Percentiles rank a stretch among this genome's conserved stretches.
Conservation (phyloP, 805 yeast species). For the Ogataea zsoltii region DNA sequence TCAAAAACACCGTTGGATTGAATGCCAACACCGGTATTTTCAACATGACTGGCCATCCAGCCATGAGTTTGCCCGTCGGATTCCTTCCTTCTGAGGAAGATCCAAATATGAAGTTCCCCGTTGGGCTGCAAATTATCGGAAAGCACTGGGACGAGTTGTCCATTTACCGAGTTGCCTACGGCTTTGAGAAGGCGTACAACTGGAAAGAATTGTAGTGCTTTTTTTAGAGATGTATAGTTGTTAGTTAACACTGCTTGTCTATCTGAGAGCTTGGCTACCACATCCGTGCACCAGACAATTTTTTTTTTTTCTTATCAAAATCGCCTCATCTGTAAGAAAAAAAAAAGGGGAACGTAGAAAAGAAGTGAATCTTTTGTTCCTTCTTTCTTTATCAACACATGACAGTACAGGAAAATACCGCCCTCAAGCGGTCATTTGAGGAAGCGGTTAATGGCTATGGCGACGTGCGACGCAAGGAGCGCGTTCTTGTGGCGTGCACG, state of each 20-base stretch:
- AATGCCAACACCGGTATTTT: conserved; percentile 39
- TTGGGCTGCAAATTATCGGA: conserved; percentile 38
- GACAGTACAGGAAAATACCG: neutral
- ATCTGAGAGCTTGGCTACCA: neutral
- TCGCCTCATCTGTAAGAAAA: neutral
- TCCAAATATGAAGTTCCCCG: conserved; percentile 36
- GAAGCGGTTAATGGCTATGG: neutral
- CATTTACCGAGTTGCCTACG: conserved; percentile 37
- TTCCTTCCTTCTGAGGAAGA: conserved; percentile 33
- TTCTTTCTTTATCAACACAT: neutral
- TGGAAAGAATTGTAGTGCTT: conserved; percentile 22
- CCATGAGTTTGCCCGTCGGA: conserved; percentile 37
- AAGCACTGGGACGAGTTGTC: conserved; percentile 35
- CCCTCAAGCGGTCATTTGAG: neutral
- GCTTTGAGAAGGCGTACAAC: conserved; percentile 36
- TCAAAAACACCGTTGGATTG: conserved; percentile 35
- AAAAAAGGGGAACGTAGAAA: neutral
- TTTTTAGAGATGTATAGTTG: neutral
- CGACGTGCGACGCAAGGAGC: conserved; percentile 7
- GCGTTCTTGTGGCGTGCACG: conserved; percentile 22
- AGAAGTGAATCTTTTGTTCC: neutral
- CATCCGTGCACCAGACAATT: neutral
- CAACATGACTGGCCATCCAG: conserved; percentile 41
- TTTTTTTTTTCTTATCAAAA: neutral
- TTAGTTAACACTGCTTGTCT: neutral